Percentiles rank a stretch among this genome's conserved stretches.
phyloP scores from a whole-genome alignment of 192 early-diverging fungal genomes.

The Entomortierella beljakovae region DNA sequence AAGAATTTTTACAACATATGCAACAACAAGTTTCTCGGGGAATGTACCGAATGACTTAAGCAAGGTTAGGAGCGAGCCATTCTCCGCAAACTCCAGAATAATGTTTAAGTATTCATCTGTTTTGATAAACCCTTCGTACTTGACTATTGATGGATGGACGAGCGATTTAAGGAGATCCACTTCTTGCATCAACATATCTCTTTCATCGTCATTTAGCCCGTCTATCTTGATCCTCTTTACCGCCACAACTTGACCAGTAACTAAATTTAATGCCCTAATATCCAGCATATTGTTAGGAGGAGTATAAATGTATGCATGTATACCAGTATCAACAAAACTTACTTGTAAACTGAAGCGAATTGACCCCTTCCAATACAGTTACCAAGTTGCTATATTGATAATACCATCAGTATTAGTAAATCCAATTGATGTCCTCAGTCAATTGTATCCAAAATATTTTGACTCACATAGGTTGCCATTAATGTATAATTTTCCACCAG shows the following conservation, averaged over 20 bases:
- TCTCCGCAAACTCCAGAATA: slow-evolving; percentile 91
- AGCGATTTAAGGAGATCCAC: slow-evolving; percentile 89
- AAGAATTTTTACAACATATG: slow-evolving; percentile 90
- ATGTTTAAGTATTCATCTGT: slow-evolving; percentile 80
- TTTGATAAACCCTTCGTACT: slow-evolving; percentile 85
- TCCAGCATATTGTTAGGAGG: too few relatives aligned
- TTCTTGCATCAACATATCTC: slow-evolving; percentile 88
- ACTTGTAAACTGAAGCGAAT: slow-evolving; percentile 90
- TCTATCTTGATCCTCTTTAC: slow-evolving; percentile 88
- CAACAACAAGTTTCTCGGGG: slow-evolving; percentile 88
- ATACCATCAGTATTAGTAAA: background rate
- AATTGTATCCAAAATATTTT: background rate
- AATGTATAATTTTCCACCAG: slow-evolving; percentile 52
- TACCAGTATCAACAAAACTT: background rate
- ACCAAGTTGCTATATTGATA: slow-evolving; percentile 68
- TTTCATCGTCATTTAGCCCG: slow-evolving; percentile 70
- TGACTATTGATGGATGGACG: slow-evolving; percentile 85
- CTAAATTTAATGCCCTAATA: slow-evolving; percentile 78
- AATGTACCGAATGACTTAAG: slow-evolving; percentile 91
- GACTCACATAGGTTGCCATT: slow-evolving; percentile 61
- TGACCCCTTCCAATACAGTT: slow-evolving; percentile 91
- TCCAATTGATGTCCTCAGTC: background rate
- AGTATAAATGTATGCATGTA: too few relatives aligned
- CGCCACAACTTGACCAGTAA: slow-evolving; percentile 85
- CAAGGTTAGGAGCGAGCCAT: slow-evolving; percentile 90